Evolutionary conservation across 352 stramenopile genomes (phyloP), one percentile per base, ranked within the genome.

Genomic region (Pythium aquatile): DNA sequence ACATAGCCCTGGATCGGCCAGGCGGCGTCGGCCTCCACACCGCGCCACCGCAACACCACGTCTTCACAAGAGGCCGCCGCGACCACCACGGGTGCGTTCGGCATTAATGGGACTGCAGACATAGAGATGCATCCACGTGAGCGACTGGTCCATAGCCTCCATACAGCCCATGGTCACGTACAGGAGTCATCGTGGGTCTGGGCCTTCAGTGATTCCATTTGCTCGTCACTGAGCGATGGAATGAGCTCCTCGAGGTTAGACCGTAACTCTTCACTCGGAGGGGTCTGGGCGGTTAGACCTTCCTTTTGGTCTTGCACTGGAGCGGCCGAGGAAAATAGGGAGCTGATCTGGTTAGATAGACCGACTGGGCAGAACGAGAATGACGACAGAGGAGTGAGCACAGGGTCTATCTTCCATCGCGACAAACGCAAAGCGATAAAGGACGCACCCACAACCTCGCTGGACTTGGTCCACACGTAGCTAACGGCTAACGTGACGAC

Each of bases 1-100:
- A 87, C 55, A 48, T 79, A 84, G 39, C 66, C 65, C 28, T 83
- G 63, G 0, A 84, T 67, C 16, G 78, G 78, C 76, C 78, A 84
- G 55, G 66, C 32, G 0, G 58, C 39, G 64, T 76, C 77, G 30
- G 46, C 56, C 37, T 80, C 68, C 32, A 84, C 80, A 42, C 65
- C 80, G 32, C 75, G 70, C 78, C 78, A 87, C 0, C 75, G 66
- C 17, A 87, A 48, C 32, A 79, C 55, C 2, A 87, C 76, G 37
- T 74, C 64, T 40, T 79, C 66, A 66, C 69, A 81, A 26, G 69
- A 73, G 13, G 69, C 63, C 11, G 58, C 78, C 17, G 67, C 72
- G 7, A 87, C 76, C 7, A 87, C 33, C 32, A 87, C 48, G n/a
- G 78, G 78, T 3, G 74, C 51, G 56, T 87, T 69, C 17, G 78